Evolutionary conservation across 2,329 filamentous ascomycete genomes (phyloP), one percentile per base, ranked within the genome.

Genomic region (Fusarium scirpi): DNA sequence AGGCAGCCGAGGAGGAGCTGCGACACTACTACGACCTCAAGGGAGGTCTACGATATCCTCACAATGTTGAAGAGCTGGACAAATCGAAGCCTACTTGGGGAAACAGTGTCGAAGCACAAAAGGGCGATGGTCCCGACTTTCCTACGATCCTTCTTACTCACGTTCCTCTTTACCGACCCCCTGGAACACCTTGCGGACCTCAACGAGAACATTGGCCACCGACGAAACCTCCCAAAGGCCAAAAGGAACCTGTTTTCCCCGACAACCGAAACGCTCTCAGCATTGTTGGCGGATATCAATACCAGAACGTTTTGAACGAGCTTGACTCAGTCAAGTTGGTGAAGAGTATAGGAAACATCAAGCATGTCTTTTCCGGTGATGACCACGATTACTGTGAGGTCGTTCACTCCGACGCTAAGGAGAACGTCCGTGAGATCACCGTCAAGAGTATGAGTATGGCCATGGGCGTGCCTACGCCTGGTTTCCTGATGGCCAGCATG

Each of bases 321-420:
- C 85, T 88, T 4, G 89, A 98, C 71, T 96, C 94, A 1, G 85
- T 89, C 47, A 89, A 90, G 54, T 84, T 99, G 40, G 83, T 97
- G 44, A 86, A 91, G 64, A 92, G 90, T 69, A 85, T 97, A 34
- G 94, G 94, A 34, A 93, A 96, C 67, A 89, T 98, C 15, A 86
- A 89, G 5, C 92, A 96, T 70, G 92, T 94, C 45, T 99, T 98
- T 77, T 97, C 94, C 0, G 96, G 96, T 13, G 96, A 99, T 75
- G 96, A 99, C 77, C 96, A 99, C 82, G 96, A 99, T 82, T 98
- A 98, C 82, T 99, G 96, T 81, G 94, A 97, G 76, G 83, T 98
- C 9, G 86, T 90, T 1, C 96, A 99, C 79, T 89, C 90, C 5
- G 85, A 88, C 20, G 89, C 90, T 63, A 90, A 90, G 68, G 86